phyloP scores from a whole-genome alignment of 2,329 filamentous ascomycete species.

The Aspergillus fumigatus region DNA sequence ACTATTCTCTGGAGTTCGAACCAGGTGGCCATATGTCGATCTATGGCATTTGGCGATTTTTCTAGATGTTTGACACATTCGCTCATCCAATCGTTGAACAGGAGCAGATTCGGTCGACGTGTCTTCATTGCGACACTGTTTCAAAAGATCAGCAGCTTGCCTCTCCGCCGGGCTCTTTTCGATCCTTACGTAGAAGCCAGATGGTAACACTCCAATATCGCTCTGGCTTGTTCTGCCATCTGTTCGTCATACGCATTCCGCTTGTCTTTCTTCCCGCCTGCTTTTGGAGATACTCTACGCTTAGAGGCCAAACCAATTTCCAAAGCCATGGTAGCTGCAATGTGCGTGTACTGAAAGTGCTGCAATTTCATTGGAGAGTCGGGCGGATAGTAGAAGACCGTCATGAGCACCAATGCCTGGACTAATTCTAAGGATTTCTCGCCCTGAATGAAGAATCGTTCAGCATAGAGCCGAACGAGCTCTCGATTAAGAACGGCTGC shows the following conservation, averaged over 20 bases:
- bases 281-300: constrained; percentile 20
- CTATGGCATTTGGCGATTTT: constrained; percentile 25
- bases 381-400: constrained; percentile 49
- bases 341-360: constrained; percentile 50
- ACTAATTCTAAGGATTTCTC: constrained; percentile 51
- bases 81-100: constrained; percentile 34
- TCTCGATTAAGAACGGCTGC: constrained; percentile 46
- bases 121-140: constrained; percentile 34
- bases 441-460: constrained; percentile 45
- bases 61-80: constrained; percentile 30
- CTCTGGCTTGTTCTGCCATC: constrained; percentile 31
- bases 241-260: constrained; percentile 21
- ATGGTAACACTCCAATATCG: constrained; percentile 32
- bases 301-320: constrained; percentile 39
- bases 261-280: constrained; percentile 9
- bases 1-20: constrained; percentile 32
- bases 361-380: constrained; percentile 46
- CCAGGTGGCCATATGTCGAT: constrained; percentile 30
- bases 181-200: constrained; percentile 26
- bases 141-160: constrained; percentile 3
- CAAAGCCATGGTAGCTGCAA: constrained; percentile 49
- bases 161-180: not conserved
- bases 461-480: constrained; percentile 46
- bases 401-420: constrained; percentile 47
- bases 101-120: constrained; percentile 30